Evolutionary conservation across 2,329 filamentous ascomycete species (phyloP).

Genomic region (Ceratocystis ficicola): DNA sequence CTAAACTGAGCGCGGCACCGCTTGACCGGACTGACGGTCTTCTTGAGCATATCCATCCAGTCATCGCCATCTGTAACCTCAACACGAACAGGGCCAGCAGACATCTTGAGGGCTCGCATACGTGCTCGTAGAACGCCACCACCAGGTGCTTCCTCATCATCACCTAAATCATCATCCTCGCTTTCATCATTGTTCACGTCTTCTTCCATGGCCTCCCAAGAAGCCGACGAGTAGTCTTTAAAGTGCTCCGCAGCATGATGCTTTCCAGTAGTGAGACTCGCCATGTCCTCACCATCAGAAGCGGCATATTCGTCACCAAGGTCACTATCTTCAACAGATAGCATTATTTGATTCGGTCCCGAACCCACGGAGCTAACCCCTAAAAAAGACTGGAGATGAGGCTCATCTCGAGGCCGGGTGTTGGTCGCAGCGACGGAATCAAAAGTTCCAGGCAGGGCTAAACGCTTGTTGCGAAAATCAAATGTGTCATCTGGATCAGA

Average conservation of each 20-base stretch:
- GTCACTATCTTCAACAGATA: constrained; percentile 49
- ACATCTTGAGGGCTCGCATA: constrained; percentile 51
- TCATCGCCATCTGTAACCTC: constrained; percentile 61
- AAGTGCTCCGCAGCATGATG: constrained; percentile 66
- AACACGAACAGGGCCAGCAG: constrained; percentile 45
- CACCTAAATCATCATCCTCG: constrained; percentile 22
- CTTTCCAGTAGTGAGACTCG: constrained; percentile 62
- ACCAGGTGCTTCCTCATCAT: constrained; percentile 32
- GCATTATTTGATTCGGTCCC: constrained; percentile 48
- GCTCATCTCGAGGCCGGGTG: constrained; percentile 28
- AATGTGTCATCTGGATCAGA: constrained; percentile 42
- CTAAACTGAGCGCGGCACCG: constrained; percentile 66
- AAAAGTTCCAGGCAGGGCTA: constrained; percentile 66
- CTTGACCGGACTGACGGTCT: constrained; percentile 88
- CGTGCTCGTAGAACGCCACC: constrained; percentile 51
- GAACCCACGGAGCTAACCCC: constrained; percentile 80
- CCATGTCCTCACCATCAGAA: constrained; percentile 59
- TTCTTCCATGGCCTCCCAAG: constrained; percentile 18
- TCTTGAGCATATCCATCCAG: constrained; percentile 88
- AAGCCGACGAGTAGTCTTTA: constrained; percentile 21
- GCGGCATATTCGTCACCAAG: constrained; percentile 67
- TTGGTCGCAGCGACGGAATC: constrained; percentile 43
- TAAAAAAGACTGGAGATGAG: constrained; percentile 68
- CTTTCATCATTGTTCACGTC: neutral
- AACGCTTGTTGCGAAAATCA: constrained; percentile 40